phyloP scores from a whole-genome alignment of 805 yeast species.

The Teunomyces pallodes region DNA sequence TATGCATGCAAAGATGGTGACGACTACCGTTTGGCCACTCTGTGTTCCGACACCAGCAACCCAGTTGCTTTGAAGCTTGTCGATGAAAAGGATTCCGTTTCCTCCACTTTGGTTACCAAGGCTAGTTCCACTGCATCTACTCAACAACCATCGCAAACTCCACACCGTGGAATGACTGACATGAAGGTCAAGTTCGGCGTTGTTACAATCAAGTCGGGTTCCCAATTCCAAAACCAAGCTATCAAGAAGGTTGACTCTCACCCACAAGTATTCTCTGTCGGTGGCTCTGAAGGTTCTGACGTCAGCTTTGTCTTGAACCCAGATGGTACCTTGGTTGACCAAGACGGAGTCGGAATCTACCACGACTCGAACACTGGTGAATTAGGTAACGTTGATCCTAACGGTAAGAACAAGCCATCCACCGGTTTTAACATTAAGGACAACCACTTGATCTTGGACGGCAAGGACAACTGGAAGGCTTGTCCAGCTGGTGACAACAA shows the following conservation, averaged over 20 bases:
- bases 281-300: constrained; percentile 28
- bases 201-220: constrained; percentile 22
- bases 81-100: neutral
- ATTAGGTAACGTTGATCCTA: constrained; percentile 31
- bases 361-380: constrained; percentile 30
- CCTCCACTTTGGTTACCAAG: neutral
- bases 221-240: constrained; percentile 22
- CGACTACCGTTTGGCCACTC: constrained; percentile 5
- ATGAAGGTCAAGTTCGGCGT: constrained; percentile 15
- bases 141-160: neutral
- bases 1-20: constrained; percentile 10
- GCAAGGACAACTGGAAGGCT: constrained; percentile 36
- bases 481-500: constrained; percentile 31
- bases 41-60: constrained; percentile 9
- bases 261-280: constrained; percentile 34
- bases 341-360: constrained; percentile 27
- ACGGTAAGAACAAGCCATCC: constrained; percentile 30
- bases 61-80: constrained; percentile 9
- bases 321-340: constrained; percentile 31
- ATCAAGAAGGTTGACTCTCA: constrained; percentile 29
- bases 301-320: constrained; percentile 21
- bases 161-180: constrained; percentile 1
- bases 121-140: constrained; percentile 3
- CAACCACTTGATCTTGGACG: constrained; percentile 36
- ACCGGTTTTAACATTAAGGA: constrained; percentile 38